These are phyloP conservation scores for Pseudoturritis turrita DNA, from an alignment of 345 rosid species.

Conservation along the genomic window DNA sequence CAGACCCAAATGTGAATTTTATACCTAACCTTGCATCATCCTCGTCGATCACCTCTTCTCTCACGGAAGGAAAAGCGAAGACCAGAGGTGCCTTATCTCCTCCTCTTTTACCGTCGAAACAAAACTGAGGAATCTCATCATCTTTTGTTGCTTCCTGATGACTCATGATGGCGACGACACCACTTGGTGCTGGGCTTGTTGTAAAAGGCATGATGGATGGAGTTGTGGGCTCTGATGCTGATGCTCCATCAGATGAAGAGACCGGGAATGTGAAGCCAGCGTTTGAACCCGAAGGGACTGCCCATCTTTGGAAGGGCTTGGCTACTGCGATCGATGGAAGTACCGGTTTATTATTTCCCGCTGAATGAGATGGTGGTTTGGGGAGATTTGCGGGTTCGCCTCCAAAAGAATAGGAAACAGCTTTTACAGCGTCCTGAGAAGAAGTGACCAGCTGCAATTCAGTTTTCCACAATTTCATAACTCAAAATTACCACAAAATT, in stretches of 20 bases:
- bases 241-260: slow-evolving; percentile 43
- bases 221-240: slow-evolving; percentile 73
- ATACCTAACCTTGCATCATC: slow-evolving; percentile 44
- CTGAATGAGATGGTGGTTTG: slow-evolving; percentile 44
- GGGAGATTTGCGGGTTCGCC: slow-evolving; percentile 26
- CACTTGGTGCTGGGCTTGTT: slow-evolving; percentile 15
- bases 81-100: slow-evolving; percentile 35
- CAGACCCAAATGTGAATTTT: slow-evolving; percentile 63
- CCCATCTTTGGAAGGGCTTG: slow-evolving; percentile 53
- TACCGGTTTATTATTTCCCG: slow-evolving; percentile 46
- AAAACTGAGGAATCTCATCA: slow-evolving; percentile 46
- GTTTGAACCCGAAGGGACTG: slow-evolving; percentile 45
- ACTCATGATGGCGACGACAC: slow-evolving; percentile 6
- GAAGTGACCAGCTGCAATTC: slow-evolving; percentile 16
- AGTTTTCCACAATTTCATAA: background rate
- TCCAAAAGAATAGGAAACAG: slow-evolving; percentile 27
- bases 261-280: slow-evolving; percentile 68
- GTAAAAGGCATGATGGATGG: slow-evolving; percentile 64
- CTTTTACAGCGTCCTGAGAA: slow-evolving; percentile 41
- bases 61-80: slow-evolving; percentile 62
- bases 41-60: slow-evolving; percentile 12
- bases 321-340: slow-evolving; percentile 52
- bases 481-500: background rate
- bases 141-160: slow-evolving; percentile 40
- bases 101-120: slow-evolving; percentile 46